Evolutionary conservation across 306 rosid genomes (phyloP), one percentile per base, ranked within the genome.

Genomic region (Lupinus albus): DNA sequence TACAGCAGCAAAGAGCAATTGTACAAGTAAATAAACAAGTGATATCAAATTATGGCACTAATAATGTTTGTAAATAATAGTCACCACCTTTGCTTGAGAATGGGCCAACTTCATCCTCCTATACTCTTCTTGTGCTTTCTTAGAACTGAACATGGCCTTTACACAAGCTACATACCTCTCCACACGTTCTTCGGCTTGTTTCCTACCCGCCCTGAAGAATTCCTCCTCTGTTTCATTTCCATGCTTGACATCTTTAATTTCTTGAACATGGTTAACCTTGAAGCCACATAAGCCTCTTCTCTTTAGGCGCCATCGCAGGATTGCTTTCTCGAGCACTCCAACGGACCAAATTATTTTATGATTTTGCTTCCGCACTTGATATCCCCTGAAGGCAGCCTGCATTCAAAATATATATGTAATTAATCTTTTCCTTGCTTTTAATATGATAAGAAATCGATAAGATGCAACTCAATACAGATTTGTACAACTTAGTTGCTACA

Each of bases 211-310:
- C n/a, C n/a, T n/a, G 25, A 77, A 86, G 86, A 94, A 94, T 30
- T 90, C 95, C 73, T 93, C 99, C 79, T 83, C 99, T 11, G 52
- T 20, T 70, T 78, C 96, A 46, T 77, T 85, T 84, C 82, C 91
- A 68, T 60, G 84, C 42, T 25, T 50, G 14, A 67, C 76, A 13
- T 83, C 86, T 13, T 6, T 62, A 35, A 15, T 55, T 6, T 55
- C 71, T 74, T 78, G 75, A 5, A 7, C 62, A 0, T 88, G 81
- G 71, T 79, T 82, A 68, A 90, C 97, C 62, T 84, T 83, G 11
- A 93, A 96, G 36, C 97, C 99, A 1, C 99, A 95, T 51, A 93
- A 89, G 16, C 99, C 99, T 80, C 71, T 93, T 75, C 95, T 82
- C 87, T 85, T 93, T 8, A 85, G 66, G 61, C 94, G 96, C 99